phyloP scores from a whole-genome alignment of 495 filamentous ascomycete genomes.

The Xylaria sp. region DNA sequence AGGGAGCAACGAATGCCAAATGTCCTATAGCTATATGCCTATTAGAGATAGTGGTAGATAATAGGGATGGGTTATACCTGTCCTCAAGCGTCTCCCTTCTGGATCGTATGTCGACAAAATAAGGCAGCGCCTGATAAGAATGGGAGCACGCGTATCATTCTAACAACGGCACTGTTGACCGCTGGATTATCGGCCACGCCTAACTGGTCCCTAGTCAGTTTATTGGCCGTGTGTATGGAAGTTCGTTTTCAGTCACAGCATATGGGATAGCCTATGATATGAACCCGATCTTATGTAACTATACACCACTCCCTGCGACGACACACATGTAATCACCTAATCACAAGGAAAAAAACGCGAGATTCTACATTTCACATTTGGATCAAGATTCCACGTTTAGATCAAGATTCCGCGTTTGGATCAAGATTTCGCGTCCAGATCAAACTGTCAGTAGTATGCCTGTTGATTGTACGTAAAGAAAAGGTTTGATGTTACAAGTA shows the following conservation, averaged over 20 bases:
- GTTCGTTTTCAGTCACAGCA: constrained; percentile 3
- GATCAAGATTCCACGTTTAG: no score
- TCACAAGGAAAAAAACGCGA: neutral
- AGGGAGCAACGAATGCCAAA: neutral
- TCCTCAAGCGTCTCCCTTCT: no score
- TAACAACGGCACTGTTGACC: neutral
- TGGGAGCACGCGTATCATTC: neutral
- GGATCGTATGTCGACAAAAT: neutral
- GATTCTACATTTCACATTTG: neutral
- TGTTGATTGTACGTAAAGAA: neutral
- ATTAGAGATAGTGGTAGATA: neutral
- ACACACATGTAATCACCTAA: neutral
- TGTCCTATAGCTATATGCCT: neutral
- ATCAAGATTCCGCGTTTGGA: neutral
- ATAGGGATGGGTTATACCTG: neutral
- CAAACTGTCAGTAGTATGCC: neutral
- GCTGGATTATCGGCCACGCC: neutral
- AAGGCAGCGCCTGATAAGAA: neutral
- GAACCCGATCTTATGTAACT: neutral
- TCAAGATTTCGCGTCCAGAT: neutral
- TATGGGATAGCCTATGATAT: neutral
- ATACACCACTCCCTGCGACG: neutral
- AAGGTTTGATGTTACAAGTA: neutral
- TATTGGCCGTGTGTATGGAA: neutral
- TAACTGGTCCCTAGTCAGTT: neutral